Evolutionary conservation across 225 moss, liverwort and hornwort species (phyloP).

Genomic region (Bryoerythrophyllum caledonicum): DNA sequence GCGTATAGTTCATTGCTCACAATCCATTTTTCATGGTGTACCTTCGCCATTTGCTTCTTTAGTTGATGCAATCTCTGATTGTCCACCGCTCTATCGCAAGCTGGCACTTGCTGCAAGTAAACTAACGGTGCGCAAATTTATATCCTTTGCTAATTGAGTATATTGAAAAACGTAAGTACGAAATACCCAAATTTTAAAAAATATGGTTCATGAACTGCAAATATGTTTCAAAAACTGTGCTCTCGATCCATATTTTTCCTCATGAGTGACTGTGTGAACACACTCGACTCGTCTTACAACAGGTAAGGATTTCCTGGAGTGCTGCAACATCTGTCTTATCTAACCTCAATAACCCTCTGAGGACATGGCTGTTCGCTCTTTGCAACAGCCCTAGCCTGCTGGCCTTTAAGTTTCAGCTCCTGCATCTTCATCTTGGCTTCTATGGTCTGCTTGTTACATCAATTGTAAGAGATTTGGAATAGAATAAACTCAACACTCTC

Average conservation of each 20-base stretch:
- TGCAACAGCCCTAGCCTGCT: constrained; percentile 12
- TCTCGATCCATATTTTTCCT: background rate
- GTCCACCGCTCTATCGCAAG: constrained; percentile 32
- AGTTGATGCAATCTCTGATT: constrained; percentile 51
- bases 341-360: constrained; percentile 20
- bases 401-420: constrained; percentile 18
- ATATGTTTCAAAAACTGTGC: background rate
- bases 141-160: background rate
- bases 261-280: background rate
- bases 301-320: background rate
- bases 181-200: too few relatives aligned
- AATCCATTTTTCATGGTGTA: constrained; percentile 30
- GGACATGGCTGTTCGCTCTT: constrained; percentile 4
- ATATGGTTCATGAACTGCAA: too few relatives aligned
- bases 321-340: background rate
- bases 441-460: constrained; percentile 18
- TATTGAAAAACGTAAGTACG: background rate
- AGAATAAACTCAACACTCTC: background rate
- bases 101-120: background rate
- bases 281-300: background rate
- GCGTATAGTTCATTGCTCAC: constrained; percentile 21
- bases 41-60: constrained; percentile 36
- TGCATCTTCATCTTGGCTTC: constrained; percentile 36
- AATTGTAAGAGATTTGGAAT: background rate
- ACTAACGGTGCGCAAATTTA: background rate